Percentiles rank a stretch among this genome's conserved stretches.
phyloP scores from a whole-genome alignment of 768 basidiomycete genomes.

The Pholiota conissans region DNA sequence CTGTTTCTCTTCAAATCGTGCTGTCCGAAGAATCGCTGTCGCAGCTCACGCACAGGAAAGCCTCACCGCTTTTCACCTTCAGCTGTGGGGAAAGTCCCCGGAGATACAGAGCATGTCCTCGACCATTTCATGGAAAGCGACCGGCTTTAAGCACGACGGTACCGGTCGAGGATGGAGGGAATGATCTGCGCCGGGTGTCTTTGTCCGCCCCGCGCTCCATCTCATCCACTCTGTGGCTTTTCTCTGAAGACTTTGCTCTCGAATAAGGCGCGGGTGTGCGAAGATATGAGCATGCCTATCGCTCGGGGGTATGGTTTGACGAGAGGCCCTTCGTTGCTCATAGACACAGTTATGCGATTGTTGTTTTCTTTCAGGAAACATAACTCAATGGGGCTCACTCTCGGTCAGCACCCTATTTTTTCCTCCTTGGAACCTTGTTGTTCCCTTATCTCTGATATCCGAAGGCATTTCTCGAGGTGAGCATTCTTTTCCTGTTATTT shows the following conservation, averaged over 20 bases:
- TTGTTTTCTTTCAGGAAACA: constrained; percentile 38
- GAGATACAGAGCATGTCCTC: constrained; percentile 75
- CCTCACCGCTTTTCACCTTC: constrained; percentile 39
- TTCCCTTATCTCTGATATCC: constrained; percentile 31
- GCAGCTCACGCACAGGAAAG: constrained; percentile 77
- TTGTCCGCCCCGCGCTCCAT: constrained; percentile 37
- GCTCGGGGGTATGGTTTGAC: constrained; percentile 41
- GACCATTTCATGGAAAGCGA: constrained; percentile 64
- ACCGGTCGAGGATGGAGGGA: constrained; percentile 51
- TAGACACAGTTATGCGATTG: constrained; percentile 90
- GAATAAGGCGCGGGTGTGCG: constrained; percentile 51
- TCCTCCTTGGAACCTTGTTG: constrained; percentile 52
- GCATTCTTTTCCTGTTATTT: constrained; percentile 12
- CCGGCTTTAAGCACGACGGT: constrained; percentile 75
- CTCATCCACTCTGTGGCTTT: constrained; percentile 60
- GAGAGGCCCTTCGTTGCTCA: constrained; percentile 67
- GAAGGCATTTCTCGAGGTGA: constrained; percentile 2
- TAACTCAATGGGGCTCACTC: constrained; percentile 95
- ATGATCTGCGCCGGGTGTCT: constrained; percentile 34
- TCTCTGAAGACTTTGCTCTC: constrained; percentile 31
- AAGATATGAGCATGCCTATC: constrained; percentile 74
- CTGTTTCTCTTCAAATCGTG: constrained; percentile 27
- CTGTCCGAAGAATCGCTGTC: constrained; percentile 83
- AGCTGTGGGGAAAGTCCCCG: constrained; percentile 96
- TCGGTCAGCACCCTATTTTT: constrained; percentile 67